Percentiles rank a stretch among this genome's conserved stretches.
phyloP scores from a whole-genome alignment of 1,139 yeast genomes.

The Meyerozyma carpophila region DNA sequence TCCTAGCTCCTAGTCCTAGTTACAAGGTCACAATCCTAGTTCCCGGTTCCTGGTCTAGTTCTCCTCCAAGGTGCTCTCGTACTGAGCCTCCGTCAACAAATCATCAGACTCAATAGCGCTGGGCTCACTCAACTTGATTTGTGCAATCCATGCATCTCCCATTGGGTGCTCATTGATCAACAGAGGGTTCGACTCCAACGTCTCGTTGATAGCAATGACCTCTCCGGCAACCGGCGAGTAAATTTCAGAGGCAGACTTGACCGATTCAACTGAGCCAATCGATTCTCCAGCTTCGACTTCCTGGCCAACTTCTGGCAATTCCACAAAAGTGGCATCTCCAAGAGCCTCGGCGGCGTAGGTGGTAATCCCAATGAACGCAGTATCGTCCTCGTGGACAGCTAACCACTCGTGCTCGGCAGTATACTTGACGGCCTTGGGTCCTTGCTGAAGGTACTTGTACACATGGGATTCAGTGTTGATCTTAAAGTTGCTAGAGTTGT shows the following conservation, averaged over 20 bases:
- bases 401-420: slow-evolving; percentile 96
- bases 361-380: slow-evolving; percentile 87
- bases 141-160: slow-evolving; percentile 93
- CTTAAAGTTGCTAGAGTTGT: slow-evolving; percentile 39
- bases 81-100: slow-evolving; percentile 48
- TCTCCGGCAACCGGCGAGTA: slow-evolving; percentile 85
- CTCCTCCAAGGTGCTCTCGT: slow-evolving; percentile 53
- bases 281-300: slow-evolving; percentile 70
- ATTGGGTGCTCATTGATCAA: slow-evolving; percentile 82
- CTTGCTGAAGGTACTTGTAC: slow-evolving; percentile 41
- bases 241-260: slow-evolving; percentile 90
- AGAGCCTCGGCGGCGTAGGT: slow-evolving; percentile 95
- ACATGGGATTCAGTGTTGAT: slow-evolving; percentile 50
- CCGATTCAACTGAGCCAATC: slow-evolving; percentile 90
- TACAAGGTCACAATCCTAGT: no score
- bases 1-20: no score
- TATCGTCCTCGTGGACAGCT: slow-evolving; percentile 76
- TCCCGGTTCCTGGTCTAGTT: background rate
- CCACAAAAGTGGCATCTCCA: slow-evolving; percentile 94
- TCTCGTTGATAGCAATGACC: slow-evolving; percentile 64
- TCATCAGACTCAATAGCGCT: slow-evolving; percentile 21
- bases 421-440: slow-evolving; percentile 57
- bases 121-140: slow-evolving; percentile 51
- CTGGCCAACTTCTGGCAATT: slow-evolving; percentile 75
- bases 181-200: slow-evolving; percentile 65